Conservation (phyloP, 108 stramenopile genomes). For the Halocafeteria seosinensis region DNA sequence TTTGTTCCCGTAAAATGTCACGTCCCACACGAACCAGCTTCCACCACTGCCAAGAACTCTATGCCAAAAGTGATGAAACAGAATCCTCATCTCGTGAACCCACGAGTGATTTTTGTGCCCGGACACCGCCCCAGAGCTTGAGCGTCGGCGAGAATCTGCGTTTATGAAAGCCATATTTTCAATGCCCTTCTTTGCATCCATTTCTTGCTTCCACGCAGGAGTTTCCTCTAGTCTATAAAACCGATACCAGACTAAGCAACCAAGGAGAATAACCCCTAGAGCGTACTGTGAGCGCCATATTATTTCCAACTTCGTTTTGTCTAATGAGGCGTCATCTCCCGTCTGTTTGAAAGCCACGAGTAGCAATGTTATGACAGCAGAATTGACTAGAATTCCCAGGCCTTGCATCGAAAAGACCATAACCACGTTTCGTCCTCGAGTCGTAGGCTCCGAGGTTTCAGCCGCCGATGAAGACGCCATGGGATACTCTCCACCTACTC, state of each 20-base stretch:
- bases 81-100: not conserved
- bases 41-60: conserved; percentile 36
- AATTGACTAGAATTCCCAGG: conserved; percentile 13
- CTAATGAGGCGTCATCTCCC: not conserved
- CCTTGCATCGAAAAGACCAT: conserved; percentile 42
- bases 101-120: too few species aligned
- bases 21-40: conserved; percentile 42
- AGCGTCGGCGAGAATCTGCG: not conserved
- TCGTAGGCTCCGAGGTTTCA: not conserved
- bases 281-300: conserved; percentile 12
- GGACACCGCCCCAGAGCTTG: not conserved
- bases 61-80: not conserved
- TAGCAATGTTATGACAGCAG: not conserved
- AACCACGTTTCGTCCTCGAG: conserved; percentile 15
- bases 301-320: not conserved
- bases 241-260: conserved; percentile 10
- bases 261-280: conserved; percentile 5
- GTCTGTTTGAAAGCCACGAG: not conserved
- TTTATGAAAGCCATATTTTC: not conserved
- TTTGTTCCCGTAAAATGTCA: conserved; percentile 36
- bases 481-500: conserved; percentile 45
- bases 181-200: not conserved
- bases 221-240: conserved; percentile 4
- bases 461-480: conserved; percentile 29
- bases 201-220: not conserved